Evolutionary conservation across 768 basidiomycete species (phyloP).

Genomic region (Chiua virens): DNA sequence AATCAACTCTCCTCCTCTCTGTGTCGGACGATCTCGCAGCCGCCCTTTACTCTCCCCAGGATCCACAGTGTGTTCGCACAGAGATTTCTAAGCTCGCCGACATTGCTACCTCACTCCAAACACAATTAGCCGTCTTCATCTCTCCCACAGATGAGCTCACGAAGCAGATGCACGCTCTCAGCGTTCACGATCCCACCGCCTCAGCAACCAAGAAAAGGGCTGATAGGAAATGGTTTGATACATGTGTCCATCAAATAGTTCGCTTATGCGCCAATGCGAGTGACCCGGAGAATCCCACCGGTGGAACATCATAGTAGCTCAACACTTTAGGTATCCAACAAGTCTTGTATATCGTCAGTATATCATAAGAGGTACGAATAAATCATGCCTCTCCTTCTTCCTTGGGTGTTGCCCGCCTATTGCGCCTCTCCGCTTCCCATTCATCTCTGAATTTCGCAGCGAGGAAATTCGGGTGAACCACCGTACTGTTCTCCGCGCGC

Average conservation of each 20-base stretch:
- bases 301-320: no score
- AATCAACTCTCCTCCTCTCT: slow-evolving; percentile 52
- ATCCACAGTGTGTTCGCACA: slow-evolving; percentile 38
- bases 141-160: slow-evolving; percentile 22
- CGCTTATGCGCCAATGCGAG: slow-evolving; percentile 37
- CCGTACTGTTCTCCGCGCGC: slow-evolving; percentile 48
- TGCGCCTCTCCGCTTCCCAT: slow-evolving; percentile 44
- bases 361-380: slow-evolving; percentile 12
- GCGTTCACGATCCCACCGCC: slow-evolving; percentile 8
- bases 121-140: slow-evolving; percentile 26
- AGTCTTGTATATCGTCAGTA: slow-evolving; percentile 21
- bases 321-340: background rate
- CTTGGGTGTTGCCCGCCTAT: slow-evolving; percentile 21
- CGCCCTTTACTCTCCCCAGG: slow-evolving; percentile 66
- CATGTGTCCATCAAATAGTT: slow-evolving; percentile 62
- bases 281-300: slow-evolving; percentile 14
- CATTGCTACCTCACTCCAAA: slow-evolving; percentile 39
- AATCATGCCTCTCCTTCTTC: slow-evolving; percentile 37
- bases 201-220: slow-evolving; percentile 32
- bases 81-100: slow-evolving; percentile 40
- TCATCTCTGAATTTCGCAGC: slow-evolving; percentile 58
- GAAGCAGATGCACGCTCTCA: slow-evolving; percentile 24
- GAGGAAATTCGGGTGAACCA: slow-evolving; percentile 60
- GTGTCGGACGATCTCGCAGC: slow-evolving; percentile 67
- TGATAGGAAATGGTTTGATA: slow-evolving; percentile 58